Evolutionary conservation across 2,329 filamentous ascomycete species (phyloP).

Genomic region (Verticillium nubilum): DNA sequence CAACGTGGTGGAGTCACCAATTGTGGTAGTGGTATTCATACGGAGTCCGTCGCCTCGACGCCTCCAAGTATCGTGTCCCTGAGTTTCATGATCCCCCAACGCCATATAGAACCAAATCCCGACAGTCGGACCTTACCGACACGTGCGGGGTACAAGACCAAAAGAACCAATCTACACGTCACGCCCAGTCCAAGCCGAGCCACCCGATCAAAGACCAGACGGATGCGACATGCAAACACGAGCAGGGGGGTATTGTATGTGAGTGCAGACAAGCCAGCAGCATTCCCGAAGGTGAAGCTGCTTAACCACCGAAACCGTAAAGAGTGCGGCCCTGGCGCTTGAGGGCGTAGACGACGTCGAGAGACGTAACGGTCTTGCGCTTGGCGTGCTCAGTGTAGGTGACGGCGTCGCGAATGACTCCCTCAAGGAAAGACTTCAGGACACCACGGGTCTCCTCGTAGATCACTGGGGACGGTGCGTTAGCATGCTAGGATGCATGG

Average conservation of each 20-base stretch:
- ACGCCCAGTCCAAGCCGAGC: not conserved
- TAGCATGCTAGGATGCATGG: not conserved
- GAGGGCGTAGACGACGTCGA: conserved; percentile 62
- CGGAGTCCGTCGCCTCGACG: conserved; percentile 1
- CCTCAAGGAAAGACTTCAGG: conserved; percentile 73
- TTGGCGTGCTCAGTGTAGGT: conserved; percentile 78
- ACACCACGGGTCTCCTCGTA: conserved; percentile 76
- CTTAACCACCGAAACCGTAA: conserved; percentile 86
- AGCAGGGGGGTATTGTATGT: not conserved
- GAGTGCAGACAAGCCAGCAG: not conserved
- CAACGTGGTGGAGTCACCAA: not conserved
- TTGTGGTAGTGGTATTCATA: conserved; percentile 2
- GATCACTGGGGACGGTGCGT: conserved; percentile 48
- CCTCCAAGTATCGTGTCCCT: conserved; percentile 2
- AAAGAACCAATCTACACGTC: not conserved
- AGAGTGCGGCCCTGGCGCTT: conserved; percentile 71
- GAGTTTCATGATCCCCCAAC: not conserved
- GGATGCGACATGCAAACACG: not conserved
- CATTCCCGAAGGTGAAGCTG: not conserved
- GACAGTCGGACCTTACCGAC: not conserved
- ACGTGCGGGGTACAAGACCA: not conserved
- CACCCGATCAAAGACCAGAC: not conserved
- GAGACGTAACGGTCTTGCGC: conserved; percentile 72
- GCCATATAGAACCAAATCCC: conserved; percentile 1
- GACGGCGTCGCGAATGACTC: conserved; percentile 71